These are phyloP conservation scores for Colletotrichum magnum DNA, from an alignment of 2,329 filamentous ascomycete species.

Conservation along the genomic window DNA sequence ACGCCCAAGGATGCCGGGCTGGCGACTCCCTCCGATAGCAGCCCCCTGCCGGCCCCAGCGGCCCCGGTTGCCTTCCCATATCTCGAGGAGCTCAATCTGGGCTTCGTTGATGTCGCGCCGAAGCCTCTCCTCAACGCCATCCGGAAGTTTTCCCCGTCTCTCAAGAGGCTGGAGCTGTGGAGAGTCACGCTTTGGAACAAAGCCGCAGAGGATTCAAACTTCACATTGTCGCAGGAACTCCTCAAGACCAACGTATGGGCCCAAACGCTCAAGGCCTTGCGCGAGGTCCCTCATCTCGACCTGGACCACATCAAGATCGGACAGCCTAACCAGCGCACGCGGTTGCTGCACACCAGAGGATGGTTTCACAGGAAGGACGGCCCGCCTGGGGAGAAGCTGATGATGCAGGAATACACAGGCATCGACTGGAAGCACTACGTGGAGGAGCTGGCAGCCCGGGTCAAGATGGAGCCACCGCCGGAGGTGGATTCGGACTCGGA, in stretches of 20 bases:
- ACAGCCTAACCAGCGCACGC: constrained; percentile 44
- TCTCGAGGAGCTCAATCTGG: constrained; percentile 61
- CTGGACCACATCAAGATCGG: constrained; percentile 52
- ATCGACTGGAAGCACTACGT: constrained; percentile 54
- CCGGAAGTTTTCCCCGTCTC: constrained; percentile 58
- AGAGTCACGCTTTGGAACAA: constrained; percentile 51
- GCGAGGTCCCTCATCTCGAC: constrained; percentile 48
- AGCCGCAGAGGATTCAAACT: background rate
- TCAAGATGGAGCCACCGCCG: constrained; percentile 38
- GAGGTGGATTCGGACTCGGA: constrained; percentile 4
- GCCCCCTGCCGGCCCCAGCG: constrained; percentile 27
- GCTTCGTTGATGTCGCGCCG: constrained; percentile 50
- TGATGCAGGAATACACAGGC: constrained; percentile 49
- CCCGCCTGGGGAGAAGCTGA: background rate
- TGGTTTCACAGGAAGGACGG: constrained; percentile 18
- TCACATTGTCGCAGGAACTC: background rate
- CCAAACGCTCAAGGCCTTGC: constrained; percentile 50
- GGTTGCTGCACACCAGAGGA: background rate
- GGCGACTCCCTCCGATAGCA: constrained; percentile 2
- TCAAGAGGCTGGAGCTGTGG: constrained; percentile 62
- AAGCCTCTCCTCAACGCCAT: constrained; percentile 52
- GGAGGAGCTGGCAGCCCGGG: constrained; percentile 44
- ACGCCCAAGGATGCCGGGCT: constrained; percentile 3
- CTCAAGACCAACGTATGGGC: constrained; percentile 54
- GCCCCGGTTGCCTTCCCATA: constrained; percentile 49